These are phyloP conservation scores for Coleophoma cylindrospora DNA, from an alignment of 2,329 filamentous ascomycete genomes.

Conservation along the genomic window DNA sequence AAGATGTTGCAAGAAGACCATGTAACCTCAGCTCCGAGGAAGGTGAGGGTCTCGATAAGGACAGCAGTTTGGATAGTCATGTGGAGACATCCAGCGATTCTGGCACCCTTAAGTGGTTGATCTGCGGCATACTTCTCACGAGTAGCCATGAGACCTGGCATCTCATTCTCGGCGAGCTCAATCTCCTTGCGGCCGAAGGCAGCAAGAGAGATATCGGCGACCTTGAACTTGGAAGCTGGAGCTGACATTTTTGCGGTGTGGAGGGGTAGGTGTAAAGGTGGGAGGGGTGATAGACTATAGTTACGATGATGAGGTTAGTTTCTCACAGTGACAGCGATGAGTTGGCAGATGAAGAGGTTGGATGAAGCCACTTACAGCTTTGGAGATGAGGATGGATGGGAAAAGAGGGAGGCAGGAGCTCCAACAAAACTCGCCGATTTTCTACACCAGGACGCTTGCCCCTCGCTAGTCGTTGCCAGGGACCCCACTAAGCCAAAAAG, in stretches of 20 bases:
- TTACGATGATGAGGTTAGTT: background rate
- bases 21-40: constrained; percentile 95
- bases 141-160: constrained; percentile 97
- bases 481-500: too few relatives aligned
- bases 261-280: background rate
- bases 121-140: constrained; percentile 85
- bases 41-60: constrained; percentile 93
- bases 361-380: background rate
- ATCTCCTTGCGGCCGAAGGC: constrained; percentile 99
- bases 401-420: background rate
- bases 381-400: background rate
- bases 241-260: constrained; percentile 25
- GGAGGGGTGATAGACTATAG: background rate
- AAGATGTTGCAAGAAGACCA: constrained; percentile 99
- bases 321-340: background rate
- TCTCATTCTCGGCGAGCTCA: constrained; percentile 92
- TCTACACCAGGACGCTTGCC: too few relatives aligned
- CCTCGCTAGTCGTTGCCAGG: too few relatives aligned
- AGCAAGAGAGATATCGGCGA: constrained; percentile 95
- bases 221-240: constrained; percentile 36
- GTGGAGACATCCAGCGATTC: constrained; percentile 97
- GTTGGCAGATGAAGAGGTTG: too few relatives aligned
- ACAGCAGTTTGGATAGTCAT: constrained; percentile 99
- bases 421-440: too few relatives aligned
- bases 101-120: constrained; percentile 90